A percentile compares a stretch with the other conserved stretches of the same genome.
Conservation (phyloP, 108 stramenopile genomes). For the Fragilariopsis cylindrus region DNA sequence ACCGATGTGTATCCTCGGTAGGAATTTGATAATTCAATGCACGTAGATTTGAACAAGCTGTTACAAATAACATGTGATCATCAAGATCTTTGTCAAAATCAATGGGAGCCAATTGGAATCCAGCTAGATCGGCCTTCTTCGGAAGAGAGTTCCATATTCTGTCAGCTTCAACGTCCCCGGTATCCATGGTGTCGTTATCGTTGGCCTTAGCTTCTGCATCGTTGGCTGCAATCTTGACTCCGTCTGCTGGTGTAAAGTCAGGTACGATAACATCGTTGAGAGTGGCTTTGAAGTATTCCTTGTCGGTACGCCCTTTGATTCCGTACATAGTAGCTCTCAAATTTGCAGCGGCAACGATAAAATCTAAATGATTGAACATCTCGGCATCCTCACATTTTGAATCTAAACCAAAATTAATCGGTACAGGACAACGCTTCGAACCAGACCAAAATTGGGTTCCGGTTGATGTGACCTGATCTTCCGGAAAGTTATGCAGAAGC, state of each 20-base stretch:
- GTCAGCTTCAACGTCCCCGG: slow-evolving; percentile 62
- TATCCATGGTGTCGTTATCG: slow-evolving; percentile 37
- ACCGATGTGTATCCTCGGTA: slow-evolving; percentile 96
- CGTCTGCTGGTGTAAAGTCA: slow-evolving; percentile 90
- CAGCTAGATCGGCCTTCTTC: slow-evolving; percentile 79
- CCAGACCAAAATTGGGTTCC: slow-evolving; percentile 96
- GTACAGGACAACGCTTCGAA: slow-evolving; percentile 93
- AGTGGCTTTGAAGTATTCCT: slow-evolving; percentile 66
- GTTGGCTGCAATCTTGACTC: slow-evolving; percentile 96
- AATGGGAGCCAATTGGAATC: slow-evolving; percentile 85
- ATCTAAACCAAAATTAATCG: slow-evolving; percentile 82
- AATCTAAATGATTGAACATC: slow-evolving; percentile 93
- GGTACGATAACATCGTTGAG: slow-evolving; percentile 92
- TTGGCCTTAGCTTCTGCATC: slow-evolving; percentile 88
- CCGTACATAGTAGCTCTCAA: slow-evolving; percentile 93
- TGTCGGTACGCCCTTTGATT: slow-evolving; percentile 84
- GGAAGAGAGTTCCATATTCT: slow-evolving; percentile 72
- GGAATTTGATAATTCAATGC: slow-evolving; percentile 97
- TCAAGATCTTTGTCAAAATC: slow-evolving; percentile 99
- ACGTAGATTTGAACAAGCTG: slow-evolving; percentile 94
- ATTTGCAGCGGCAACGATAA: slow-evolving; percentile 92
- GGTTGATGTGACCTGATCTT: slow-evolving; percentile 87
- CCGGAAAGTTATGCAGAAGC: slow-evolving; percentile 95
- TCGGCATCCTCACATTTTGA: slow-evolving; percentile 84
- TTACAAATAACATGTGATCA: slow-evolving; percentile 97